Evolutionary conservation across 805 yeast species (phyloP).

Genomic region (Lipomyces mesembrius): DNA sequence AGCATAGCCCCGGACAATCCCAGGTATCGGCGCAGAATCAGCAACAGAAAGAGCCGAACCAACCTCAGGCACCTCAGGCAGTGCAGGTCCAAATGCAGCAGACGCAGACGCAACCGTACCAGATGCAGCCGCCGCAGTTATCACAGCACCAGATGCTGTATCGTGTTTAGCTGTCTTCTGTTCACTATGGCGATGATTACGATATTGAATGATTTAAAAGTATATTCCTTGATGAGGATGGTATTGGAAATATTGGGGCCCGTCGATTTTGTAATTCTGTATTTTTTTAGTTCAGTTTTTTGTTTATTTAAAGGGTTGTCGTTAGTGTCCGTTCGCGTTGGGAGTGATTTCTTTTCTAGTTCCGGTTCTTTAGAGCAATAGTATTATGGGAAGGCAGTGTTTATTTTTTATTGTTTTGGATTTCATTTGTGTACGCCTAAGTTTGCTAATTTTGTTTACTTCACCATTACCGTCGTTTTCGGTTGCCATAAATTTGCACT

Average conservation of each 20-base stretch:
- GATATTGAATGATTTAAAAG: neutral
- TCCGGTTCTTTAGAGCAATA: neutral
- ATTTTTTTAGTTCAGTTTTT: neutral
- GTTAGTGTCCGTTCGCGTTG: neutral
- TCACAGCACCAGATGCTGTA: conserved; percentile 4
- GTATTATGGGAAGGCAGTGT: neutral
- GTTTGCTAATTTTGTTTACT: neutral
- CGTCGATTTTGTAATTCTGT: no score
- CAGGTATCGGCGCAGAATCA: neutral
- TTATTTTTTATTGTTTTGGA: neutral
- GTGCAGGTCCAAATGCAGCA: conserved; percentile 5
- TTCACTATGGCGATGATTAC: neutral
- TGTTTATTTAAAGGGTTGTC: neutral
- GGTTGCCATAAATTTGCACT: neutral
- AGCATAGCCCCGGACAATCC: neutral
- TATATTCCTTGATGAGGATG: neutral
- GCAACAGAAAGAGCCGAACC: neutral
- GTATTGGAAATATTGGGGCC: neutral
- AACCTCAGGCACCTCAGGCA: neutral
- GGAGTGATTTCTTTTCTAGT: neutral
- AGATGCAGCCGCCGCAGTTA: neutral
- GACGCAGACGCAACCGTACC: neutral
- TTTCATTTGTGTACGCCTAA: neutral
- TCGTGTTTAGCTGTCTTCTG: neutral
- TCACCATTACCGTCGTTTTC: neutral